These are phyloP conservation scores for Austroboletus novae-zelandiae DNA, from an alignment of 1,284 basidiomycete species.

Conservation along the genomic window DNA sequence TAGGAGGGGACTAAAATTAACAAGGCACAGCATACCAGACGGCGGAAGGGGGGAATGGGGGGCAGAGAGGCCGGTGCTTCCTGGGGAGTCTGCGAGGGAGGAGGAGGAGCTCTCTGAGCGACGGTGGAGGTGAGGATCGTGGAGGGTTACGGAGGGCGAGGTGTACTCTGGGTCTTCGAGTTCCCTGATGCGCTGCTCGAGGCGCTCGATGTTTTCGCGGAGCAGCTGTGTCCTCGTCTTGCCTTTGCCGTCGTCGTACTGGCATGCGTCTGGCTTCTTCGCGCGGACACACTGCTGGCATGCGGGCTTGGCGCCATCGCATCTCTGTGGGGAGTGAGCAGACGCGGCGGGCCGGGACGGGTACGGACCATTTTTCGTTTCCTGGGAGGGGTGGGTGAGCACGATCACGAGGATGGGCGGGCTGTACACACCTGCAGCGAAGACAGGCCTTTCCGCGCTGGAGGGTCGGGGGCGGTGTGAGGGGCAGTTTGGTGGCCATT, in stretches of 20 bases:
- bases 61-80: conserved; percentile 52
- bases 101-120: conserved; percentile 63
- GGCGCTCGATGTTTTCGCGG: conserved; percentile 54
- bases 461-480: conserved; percentile 32
- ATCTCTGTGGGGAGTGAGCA: conserved; percentile 40
- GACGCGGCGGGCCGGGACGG: background rate
- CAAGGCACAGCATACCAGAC: conserved; percentile 41
- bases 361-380: conserved; percentile 77
- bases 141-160: conserved; percentile 48
- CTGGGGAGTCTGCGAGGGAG: conserved; percentile 57
- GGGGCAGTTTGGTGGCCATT: conserved; percentile 33
- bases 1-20: conserved; percentile 23
- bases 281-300: conserved; percentile 61
- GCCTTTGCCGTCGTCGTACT: conserved; percentile 64
- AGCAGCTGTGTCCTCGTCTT: conserved; percentile 62
- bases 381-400: conserved; percentile 36
- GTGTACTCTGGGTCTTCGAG: conserved; percentile 60
- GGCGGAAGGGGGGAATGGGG: conserved; percentile 60
- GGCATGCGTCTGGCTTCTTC: conserved; percentile 56
- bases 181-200: conserved; percentile 55
- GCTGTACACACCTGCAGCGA: conserved; percentile 34
- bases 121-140: conserved; percentile 50
- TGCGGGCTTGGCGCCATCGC: conserved; percentile 56
- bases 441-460: conserved; percentile 38
- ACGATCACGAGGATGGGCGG: background rate